Base-by-base conservation (phyloP, 1,284 basidiomycete species). In the Chondrostereum purpureum region DNA sequence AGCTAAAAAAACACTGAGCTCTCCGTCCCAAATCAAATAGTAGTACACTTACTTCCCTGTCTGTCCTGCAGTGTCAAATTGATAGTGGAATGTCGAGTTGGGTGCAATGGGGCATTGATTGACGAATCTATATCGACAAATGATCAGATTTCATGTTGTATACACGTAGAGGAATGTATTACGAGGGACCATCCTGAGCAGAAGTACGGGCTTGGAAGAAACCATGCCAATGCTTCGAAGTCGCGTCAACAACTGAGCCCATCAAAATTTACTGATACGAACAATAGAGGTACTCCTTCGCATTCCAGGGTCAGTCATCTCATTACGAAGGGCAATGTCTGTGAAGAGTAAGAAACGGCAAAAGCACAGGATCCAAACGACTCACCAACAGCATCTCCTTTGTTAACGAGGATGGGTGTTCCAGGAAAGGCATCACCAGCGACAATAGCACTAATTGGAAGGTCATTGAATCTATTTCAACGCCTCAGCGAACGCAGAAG, bases 71-170 rank as follows among this genome's bases (percentile, higher is more conserved):
- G 56, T 58, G 39, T 54, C 52, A 46, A 64, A 63, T 11, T 57
- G 50, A 39, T 64, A 63, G 36, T 45, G 44, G 48, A 65, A 65
- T 0, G 58, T 56, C 14, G 58, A 36, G 6, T 50, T 54, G 0
- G 65, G 64, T 1, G 65, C 61, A 43, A 78, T 75, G 1, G 72
- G 70, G 50, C 76, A 78, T 51, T 70, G 58, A 27, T 56, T 62
- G 11, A 64, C 61, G 34, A 57, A 57, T 42, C 58, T 55, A 50
- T 24, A n/a, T n/a, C n/a, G n/a, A n/a, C n/a, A n/a, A n/a, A n/a
- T n/a, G n/a, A n/a, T n/a, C n/a, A n/a, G n/a, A n/a, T n/a, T n/a
- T n/a, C n/a, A n/a, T n/a, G n/a, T n/a, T n/a, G n/a, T n/a, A n/a
- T n/a, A n/a, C n/a, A n/a, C n/a, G n/a, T n/a, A n/a, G n/a, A n/a